These are phyloP conservation scores for Globisporangium yorkense DNA, from an alignment of 352 stramenopile genomes.

Conservation along the genomic window DNA sequence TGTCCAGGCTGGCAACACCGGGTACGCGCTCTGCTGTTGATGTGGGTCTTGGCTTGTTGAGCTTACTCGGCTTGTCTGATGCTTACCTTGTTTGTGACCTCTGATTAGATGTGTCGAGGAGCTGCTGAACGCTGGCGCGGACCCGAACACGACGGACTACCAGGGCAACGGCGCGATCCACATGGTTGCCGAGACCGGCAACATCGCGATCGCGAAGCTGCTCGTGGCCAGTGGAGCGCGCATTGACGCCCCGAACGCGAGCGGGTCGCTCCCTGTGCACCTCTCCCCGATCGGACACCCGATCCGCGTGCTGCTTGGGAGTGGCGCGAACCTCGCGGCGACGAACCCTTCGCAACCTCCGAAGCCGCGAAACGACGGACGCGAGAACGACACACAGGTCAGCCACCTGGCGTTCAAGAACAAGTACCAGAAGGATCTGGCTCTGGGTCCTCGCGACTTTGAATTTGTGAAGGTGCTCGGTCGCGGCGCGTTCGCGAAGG, in stretches of 20 bases:
- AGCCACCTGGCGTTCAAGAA: constrained; percentile 87
- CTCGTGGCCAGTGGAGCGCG: constrained; percentile 65
- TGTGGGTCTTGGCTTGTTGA: neutral
- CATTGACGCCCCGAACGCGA: constrained; percentile 73
- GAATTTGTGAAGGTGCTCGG: constrained; percentile 85
- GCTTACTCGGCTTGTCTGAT: neutral
- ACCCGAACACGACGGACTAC: constrained; percentile 79
- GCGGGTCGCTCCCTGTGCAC: constrained; percentile 75
- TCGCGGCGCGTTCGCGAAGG: constrained; percentile 78
- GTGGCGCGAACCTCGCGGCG: constrained; percentile 57
- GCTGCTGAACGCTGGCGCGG: constrained; percentile 55
- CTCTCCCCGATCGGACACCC: constrained; percentile 83
- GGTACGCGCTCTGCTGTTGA: constrained; percentile 22
- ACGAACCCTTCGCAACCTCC: constrained; percentile 65
- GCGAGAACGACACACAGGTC: constrained; percentile 68
- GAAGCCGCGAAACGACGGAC: constrained; percentile 40
- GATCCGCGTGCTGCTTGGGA: constrained; percentile 77
- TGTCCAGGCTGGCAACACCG: constrained; percentile 57
- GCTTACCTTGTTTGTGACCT: neutral
- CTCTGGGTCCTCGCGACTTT: constrained; percentile 77
- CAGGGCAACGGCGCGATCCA: constrained; percentile 81
- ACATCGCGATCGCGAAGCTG: constrained; percentile 75
- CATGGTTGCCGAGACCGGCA: constrained; percentile 69
- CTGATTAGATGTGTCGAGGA: constrained; percentile 58
- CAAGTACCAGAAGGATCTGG: constrained; percentile 85